Base-by-base conservation (phyloP, 1,284 basidiomycete species). In the Papiliotrema nemorosa region DNA sequence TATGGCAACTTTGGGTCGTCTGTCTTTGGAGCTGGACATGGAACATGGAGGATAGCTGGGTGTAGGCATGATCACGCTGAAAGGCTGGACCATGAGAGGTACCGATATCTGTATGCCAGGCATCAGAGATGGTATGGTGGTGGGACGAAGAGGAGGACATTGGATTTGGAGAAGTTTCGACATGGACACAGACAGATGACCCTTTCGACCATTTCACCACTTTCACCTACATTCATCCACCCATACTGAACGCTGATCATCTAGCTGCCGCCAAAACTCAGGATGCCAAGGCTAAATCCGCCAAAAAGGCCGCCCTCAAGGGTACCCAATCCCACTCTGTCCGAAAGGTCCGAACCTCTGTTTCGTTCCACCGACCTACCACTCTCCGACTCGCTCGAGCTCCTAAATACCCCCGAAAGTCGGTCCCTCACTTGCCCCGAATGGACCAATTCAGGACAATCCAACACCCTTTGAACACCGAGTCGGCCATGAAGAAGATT, bases 361-460 rank as follows among this genome's bases (percentile, higher is more conserved):
- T 92, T 57, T 85, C 89, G 44, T 97, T 98, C 87, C 90, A 91
- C 80, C 89, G 91, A 66, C 94, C 94, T 62, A 94, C 91, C 81
- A 97, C 94, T 49, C 83, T 98, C 58, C 84, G 82, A 63, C 84
- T 97, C 49, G 72, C 85, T 55, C 88, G 93, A 60, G 81, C 73
- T 38, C 94, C 94, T 69, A 86, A 85, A 77, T 98, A 97, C 84
- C 89, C 88, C 39, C 87, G 94, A 73, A 97, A 94, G 80, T 87
- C 86, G 52, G 82, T 97, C 63, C 86, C 87, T 51, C 93, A 97
- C 82, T 85, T 84, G n/a, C 91, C 92, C 37, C 81, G 94, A 65
- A 92, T 97, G 89, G 96, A 98, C 75, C 89, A 94, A 75, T 94
- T 87, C 83, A 83, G 90, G 78, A 93, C 89, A 47, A 90, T 97